Conservation (phyloP, 1,284 basidiomycete species). For the Ceratobasidium theobromae region DNA sequence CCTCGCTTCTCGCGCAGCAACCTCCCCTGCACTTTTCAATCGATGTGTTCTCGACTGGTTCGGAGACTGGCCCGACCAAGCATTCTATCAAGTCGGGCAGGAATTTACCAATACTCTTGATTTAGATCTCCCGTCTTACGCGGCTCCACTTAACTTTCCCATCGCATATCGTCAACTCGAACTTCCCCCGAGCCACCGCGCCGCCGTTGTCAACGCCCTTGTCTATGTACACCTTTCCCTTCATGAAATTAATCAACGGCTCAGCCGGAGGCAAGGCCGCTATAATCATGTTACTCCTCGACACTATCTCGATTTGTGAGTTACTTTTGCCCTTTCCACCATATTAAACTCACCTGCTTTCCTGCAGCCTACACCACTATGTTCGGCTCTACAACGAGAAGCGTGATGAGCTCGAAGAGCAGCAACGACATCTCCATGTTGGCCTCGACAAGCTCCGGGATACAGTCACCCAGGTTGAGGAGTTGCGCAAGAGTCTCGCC, state of each 20-base stretch:
- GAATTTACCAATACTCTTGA: constrained; percentile 93
- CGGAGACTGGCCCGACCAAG: constrained; percentile 97
- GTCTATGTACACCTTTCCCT: constrained; percentile 92
- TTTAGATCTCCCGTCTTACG: constrained; percentile 80
- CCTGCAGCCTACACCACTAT: constrained; percentile 88
- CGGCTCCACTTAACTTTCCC: constrained; percentile 79
- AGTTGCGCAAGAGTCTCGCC: constrained; percentile 92
- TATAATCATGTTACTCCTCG: constrained; percentile 98
- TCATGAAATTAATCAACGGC: constrained; percentile 83
- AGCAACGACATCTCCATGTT: constrained; percentile 97
- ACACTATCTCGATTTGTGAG: constrained; percentile 97
- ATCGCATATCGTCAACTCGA: constrained; percentile 80
- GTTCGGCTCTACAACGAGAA: constrained; percentile 96
- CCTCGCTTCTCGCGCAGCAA: constrained; percentile 91
- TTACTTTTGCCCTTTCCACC: constrained; percentile 37
- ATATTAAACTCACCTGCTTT: constrained; percentile 33
- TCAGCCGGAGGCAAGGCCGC: constrained; percentile 89
- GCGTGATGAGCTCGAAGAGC: constrained; percentile 97
- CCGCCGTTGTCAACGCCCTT: constrained; percentile 89
- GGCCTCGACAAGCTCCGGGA: constrained; percentile 96
- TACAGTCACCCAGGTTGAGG: constrained; percentile 95
- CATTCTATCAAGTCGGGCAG: constrained; percentile 93
- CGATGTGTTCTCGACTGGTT: constrained; percentile 99
- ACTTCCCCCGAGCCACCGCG: constrained; percentile 80
- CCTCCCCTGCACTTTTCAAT: constrained; percentile 97